Base-by-base conservation (phyloP, 345 rosid genomes). In the Kernera saxatilis region DNA sequence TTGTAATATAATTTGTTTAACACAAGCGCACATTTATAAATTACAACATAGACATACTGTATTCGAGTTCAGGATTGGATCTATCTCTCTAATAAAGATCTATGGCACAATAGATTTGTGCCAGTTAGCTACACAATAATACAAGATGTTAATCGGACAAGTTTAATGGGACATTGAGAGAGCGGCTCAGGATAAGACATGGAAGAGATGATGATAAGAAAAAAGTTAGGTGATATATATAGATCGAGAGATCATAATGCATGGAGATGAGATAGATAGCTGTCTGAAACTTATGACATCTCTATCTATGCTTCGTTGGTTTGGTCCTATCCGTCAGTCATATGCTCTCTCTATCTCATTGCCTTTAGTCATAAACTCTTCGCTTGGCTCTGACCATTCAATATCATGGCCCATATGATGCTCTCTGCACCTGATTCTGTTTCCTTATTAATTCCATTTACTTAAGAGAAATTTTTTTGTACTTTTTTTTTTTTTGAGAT, bases 351-450 rank as follows among this genome's bases (percentile, higher is more conserved):
- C 53, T 32, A 33, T 46, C 56, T 72, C 40, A 11, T 46, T 25
- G 18, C 50, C 54, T n/a, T 22, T 8, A 44, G 30, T 54, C 62
- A 63, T 52, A 41, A 62, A 40, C 64, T 53, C 52, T 48, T 61
- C 18, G 57, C 56, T 64, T 46, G 50, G 43, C 49, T 65, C 56
- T 73, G 40, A 65, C 77, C 67, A 65, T 37, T 65, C 67, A 65
- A 65, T 3, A 73, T 48, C 66, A 65, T 73, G 77, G 60, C 72
- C 77, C 72, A 73, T 65, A 40, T 37, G 33, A 11, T 73, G 52
- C 33, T 59, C 14, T 37, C 77, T 73, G 27, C 72, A 65, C 71
- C 71, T 65, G 72, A 46, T 65, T 48, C 29, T 73, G 67, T 48
- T 39, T 39, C 40, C 52, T n/a, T 57, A 55, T 13, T 57, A 27